Evolutionary conservation across 2,329 filamentous ascomycete species (phyloP), one percentile per base, ranked within the genome.

Genomic region (Plenodomus tracheiphilus): DNA sequence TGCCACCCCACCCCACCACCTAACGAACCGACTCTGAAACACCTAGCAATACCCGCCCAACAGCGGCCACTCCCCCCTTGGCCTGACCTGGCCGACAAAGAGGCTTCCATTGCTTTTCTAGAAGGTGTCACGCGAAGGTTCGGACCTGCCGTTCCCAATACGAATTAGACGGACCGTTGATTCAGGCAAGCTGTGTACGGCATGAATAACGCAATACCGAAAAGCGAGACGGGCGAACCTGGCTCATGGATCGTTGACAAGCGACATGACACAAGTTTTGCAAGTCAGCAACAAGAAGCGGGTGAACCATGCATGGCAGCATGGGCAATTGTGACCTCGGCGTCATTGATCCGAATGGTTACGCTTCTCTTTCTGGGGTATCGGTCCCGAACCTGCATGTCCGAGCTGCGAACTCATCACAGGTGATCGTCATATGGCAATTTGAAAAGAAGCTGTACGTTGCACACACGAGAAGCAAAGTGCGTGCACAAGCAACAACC

Each of bases 351-450:
- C 47, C 47, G 54, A 44, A 39, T 40, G n/a, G 36, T 47, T 40
- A 39, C 21, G 25, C 48, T 36, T 21, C 53, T 54, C 48, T 47
- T 49, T 41, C 43, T 41, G 46, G 51, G 49, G 49, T 39, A 42
- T 46, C 54, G n/a, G 53, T 53, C 36, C 42, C 36, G 36, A 35
- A n/a, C 19, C 36, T 50, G 52, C 52, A 55, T 49, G 39, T 39
- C 53, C 41, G 46, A 50, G 50, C 55, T 64, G 62, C 61, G 62
- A 65, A 66, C 62, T 63, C 58, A 56, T 60, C 57, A n/a, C 59
- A 59, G 61, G 11, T 32, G 28, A 32, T 32, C 28, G 6, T 10
- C 28, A 11, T 7, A 32, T 32, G 28, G 28, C 13, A 32, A 32
- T 32, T 32, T 32, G 28, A 15, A n/a, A n/a, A n/a, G n/a, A n/a